phyloP scores from a whole-genome alignment of 305 asterid genomes.

The Lippia alba region DNA sequence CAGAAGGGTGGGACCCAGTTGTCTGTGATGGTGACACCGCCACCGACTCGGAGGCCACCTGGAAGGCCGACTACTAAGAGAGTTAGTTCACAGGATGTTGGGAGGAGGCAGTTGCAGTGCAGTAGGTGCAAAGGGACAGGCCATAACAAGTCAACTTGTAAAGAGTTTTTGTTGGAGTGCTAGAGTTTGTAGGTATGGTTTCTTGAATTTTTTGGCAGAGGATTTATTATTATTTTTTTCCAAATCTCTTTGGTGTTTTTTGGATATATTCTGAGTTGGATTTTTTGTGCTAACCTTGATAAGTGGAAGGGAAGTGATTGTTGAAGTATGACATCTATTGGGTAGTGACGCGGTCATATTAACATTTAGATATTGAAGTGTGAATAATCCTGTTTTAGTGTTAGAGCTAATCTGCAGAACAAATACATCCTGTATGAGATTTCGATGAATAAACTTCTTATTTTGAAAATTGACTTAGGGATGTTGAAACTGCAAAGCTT shows the following conservation, averaged over 20 bases:
- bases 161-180: constrained; percentile 67
- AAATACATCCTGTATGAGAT: too few relatives aligned
- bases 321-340: too few relatives aligned
- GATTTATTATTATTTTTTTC: constrained; percentile 4
- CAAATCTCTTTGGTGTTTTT: constrained; percentile 2
- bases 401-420: too few relatives aligned
- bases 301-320: constrained; percentile 31
- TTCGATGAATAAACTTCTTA: too few relatives aligned
- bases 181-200: constrained; percentile 49
- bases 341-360: too few relatives aligned
- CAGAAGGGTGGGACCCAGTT: constrained; percentile 52
- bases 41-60: constrained; percentile 97
- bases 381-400: too few relatives aligned
- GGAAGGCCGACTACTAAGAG: constrained; percentile 90
- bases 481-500: too few relatives aligned
- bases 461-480: too few relatives aligned
- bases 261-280: constrained; percentile 37
- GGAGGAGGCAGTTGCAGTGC: constrained; percentile 84
- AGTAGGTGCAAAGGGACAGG: constrained; percentile 95
- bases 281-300: constrained; percentile 31
- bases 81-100: constrained; percentile 60
- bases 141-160: constrained; percentile 95
- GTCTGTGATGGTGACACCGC: constrained; percentile 80
- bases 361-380: too few relatives aligned
- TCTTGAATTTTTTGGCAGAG: constrained; percentile 20